phyloP scores from a whole-genome alignment of 2,329 filamentous ascomycete species.

The Capronia americana region DNA sequence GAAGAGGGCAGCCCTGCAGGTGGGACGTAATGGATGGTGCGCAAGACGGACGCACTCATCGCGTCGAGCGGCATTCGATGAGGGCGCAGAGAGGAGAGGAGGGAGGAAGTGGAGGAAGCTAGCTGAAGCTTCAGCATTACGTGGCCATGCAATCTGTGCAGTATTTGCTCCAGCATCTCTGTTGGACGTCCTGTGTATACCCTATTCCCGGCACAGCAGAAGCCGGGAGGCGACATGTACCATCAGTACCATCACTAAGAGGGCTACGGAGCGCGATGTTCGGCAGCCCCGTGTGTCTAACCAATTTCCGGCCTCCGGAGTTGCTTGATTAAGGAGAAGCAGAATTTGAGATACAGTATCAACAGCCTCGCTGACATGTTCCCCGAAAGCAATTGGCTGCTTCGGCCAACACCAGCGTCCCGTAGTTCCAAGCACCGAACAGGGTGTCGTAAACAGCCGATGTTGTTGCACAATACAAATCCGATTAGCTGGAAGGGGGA shows the following conservation, averaged over 20 bases:
- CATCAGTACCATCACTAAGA: neutral
- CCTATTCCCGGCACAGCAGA: neutral
- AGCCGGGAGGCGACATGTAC: constrained; percentile 2
- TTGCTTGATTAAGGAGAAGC: neutral
- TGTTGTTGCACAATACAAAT: neutral
- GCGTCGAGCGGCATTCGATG: neutral
- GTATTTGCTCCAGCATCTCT: neutral
- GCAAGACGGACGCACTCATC: neutral
- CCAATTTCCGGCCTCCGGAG: neutral
- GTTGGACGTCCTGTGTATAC: neutral
- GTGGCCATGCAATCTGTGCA: constrained; percentile 5
- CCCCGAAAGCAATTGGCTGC: neutral
- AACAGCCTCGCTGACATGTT: constrained; percentile 2
- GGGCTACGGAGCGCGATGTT: neutral
- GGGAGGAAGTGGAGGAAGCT: neutral
- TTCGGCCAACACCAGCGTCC: neutral
- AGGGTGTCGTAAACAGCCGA: neutral
- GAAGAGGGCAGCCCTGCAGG: neutral
- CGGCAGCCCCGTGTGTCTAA: neutral
- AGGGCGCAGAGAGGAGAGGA: neutral
- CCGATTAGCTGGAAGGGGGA: neutral
- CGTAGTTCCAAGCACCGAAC: neutral
- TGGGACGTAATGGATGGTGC: neutral
- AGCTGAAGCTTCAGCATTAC: constrained; percentile 1
- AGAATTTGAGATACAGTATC: neutral